Base-by-base conservation (phyloP, 1,284 basidiomycete genomes). In the Ustilago shanxiensis region DNA sequence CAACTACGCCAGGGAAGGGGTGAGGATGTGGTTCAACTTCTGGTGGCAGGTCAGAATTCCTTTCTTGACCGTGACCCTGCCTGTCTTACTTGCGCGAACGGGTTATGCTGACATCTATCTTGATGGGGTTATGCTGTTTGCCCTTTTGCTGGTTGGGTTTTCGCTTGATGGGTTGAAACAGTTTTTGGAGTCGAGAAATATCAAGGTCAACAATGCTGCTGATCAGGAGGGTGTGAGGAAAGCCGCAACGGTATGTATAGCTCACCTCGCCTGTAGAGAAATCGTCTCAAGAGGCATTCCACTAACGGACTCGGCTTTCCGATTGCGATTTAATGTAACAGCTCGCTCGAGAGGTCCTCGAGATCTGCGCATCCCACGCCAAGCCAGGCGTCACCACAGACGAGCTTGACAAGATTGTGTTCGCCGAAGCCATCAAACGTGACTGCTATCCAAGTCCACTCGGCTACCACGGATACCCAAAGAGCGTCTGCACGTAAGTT, bases 371-470 rank as follows among this genome's bases (percentile, higher is more conserved):
- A 0, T 90, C 94, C 0, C 90, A 91, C 82, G 88, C 98, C 77
- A 90, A 90, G 60, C 94, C 95, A 13, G 97, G 97, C 44, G 90
- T 98, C 60, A 98, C 96, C 2, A 98, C 97, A 1, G 95, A 99
- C 85, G 93, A 95, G 85, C 57, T 86, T 29, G 97, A 99, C 87
- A 91, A 91, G 78, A 92, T 98, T 79, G 95, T 97, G n/a, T 96
- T 99, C 87, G 90, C 94, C 75, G 97, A 93, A 20, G 93, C 90
- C 76, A 92, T 99, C 79, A 93, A 96, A 87, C 90, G 95, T 60
- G 91, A 94, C 81, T 91, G 93, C 51, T 99, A 99, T 87, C 97
- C 97, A 3, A 95, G 93, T 37, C 94, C 97, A 39, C 89, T 99
- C 61, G 95, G 95, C 85, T 99, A 99, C 87, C 91, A 93, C 74